A percentile compares a stretch with the other conserved stretches of the same genome.
phyloP scores from a whole-genome alignment of 345 rosid species.

The Eucalyptus pauciflora region DNA sequence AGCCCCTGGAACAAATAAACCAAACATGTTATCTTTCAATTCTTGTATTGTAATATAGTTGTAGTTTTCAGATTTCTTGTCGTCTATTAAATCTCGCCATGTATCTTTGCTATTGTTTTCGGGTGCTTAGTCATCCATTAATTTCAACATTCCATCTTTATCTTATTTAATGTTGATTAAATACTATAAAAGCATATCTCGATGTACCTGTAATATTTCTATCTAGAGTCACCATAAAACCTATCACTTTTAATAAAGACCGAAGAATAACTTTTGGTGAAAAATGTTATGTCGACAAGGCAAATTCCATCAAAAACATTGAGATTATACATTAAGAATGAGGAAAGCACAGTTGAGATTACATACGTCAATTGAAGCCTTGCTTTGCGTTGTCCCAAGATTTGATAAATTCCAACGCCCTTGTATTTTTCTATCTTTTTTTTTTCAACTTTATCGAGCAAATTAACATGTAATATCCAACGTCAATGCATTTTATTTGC shows the following conservation, averaged over 20 bases:
- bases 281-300: not conserved
- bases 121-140: not conserved
- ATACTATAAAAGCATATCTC: not conserved
- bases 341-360: not conserved
- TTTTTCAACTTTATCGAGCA: not conserved
- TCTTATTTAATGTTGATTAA: not conserved
- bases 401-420: not conserved
- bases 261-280: not conserved
- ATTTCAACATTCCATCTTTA: not conserved
- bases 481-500: not conserved
- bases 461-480: not conserved
- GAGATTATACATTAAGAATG: not conserved
- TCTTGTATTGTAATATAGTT: not conserved
- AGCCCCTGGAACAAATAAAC: not conserved
- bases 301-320: not conserved
- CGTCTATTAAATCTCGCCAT: rapidly evolving
- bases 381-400: not conserved
- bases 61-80: not conserved
- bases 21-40: not conserved
- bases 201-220: not conserved
- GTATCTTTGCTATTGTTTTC: not conserved
- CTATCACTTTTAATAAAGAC: not conserved
- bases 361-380: not conserved
- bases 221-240: not conserved
- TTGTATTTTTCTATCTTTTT: not conserved